Base-by-base conservation (phyloP, 1,284 basidiomycete species). In the Leccinum huronense region DNA sequence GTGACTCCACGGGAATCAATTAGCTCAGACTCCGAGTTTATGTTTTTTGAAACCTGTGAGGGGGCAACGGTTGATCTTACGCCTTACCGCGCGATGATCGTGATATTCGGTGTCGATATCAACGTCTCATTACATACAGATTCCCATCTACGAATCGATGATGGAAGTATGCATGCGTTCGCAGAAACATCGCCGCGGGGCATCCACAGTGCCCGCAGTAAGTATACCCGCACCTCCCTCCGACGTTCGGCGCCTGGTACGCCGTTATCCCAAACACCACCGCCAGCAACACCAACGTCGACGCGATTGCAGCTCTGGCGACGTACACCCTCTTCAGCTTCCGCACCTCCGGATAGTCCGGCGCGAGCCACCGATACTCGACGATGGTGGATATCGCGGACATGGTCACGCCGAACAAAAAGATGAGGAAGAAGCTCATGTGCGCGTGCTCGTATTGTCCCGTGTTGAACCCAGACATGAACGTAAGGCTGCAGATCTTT, bases 391-490 rank as follows among this genome's bases (percentile, higher is more conserved):
- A 91, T 40, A 91, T 82, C 7, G 87, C 87, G 64, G 85, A 88
- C 38, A 91, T 70, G 1, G 80, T 83, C 1, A 91, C 84, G 13
- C 87, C 86, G 30, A 85, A 36, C 63, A 88, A 83, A 72, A 88
- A 89, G 4, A 91, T 76, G 51, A 90, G 79, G 30, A 91, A 54
- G 13, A 54, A 2, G 27, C 51, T 27, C 14, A 54, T 1, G 51
- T 54, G 51, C 27, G 51, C 51, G 51, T 54, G 23, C 27, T 54
- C 51, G 51, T 54, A 54, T 13, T 16, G 51, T 16, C 51, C 51
- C 1, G 86, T 89, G 71, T 91, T 88, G 69, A 90, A 88, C 3
- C 89, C 77, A 5, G 88, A 86, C 1, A 91, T 80, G 3, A 90
- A 76, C 63, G 84, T 80, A 23, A 89, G 79, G 0, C 84, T 85